These are phyloP conservation scores for Lolium multiflorum DNA, from an alignment of 176 grass and related monocot genomes.

Conservation along the genomic window DNA sequence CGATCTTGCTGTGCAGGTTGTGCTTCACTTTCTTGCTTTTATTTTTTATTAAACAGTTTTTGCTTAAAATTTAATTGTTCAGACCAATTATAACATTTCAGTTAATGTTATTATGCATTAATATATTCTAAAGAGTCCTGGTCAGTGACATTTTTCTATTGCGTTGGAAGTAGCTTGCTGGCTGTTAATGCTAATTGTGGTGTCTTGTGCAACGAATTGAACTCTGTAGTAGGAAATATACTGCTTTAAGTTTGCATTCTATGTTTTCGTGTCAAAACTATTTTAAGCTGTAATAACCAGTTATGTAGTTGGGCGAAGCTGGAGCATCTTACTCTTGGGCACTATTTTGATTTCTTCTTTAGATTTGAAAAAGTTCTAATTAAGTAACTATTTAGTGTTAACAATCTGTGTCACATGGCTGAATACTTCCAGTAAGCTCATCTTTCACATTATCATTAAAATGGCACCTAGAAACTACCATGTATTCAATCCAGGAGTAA, in stretches of 20 bases:
- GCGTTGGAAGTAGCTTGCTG: not conserved
- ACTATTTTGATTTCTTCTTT: not conserved
- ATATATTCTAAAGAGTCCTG: conserved; percentile 6
- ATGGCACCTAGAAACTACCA: not conserved
- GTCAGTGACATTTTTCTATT: not conserved
- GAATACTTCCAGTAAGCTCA: conserved; percentile 12
- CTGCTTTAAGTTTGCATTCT: conserved; percentile 1
- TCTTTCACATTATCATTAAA: not conserved
- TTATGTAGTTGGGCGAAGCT: conserved; percentile 18
- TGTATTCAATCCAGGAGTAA: conserved; percentile 23
- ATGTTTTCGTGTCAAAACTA: not conserved
- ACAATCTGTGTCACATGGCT: not conserved
- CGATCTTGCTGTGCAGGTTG: conserved; percentile 82
- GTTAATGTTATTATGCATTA: not conserved
- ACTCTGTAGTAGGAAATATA: conserved; percentile 18
- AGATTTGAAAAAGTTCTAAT: conserved; percentile 2
- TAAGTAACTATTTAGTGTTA: not conserved
- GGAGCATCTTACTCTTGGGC: conserved; percentile 1
- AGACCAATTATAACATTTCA: conserved; percentile 16
- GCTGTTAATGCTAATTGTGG: not conserved
- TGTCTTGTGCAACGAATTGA: conserved; percentile 7
- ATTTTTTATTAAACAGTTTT: not conserved
- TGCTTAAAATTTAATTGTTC: conserved; percentile 17
- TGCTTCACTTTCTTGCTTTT: conserved; percentile 32
- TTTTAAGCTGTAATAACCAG: not conserved